A percentile compares a stretch with the other conserved stretches of the same genome.
These are phyloP conservation scores for Asterophora parasitica DNA, from an alignment of 768 basidiomycete genomes.

Conservation along the genomic window DNA sequence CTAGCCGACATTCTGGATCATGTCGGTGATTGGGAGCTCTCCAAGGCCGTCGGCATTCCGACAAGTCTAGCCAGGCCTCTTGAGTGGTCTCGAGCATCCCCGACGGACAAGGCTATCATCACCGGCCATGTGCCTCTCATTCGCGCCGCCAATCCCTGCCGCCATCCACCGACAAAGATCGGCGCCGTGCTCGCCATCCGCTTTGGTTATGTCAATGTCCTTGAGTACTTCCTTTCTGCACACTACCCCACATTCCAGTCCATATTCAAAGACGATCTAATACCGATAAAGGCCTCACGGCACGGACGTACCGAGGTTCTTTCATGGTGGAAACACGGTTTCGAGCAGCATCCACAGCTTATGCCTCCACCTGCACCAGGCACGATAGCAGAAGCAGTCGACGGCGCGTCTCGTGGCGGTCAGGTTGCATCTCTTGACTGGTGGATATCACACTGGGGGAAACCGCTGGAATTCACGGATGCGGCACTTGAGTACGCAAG, in stretches of 20 bases:
- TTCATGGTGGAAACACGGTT: conserved; percentile 75
- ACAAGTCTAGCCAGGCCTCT: conserved; percentile 61
- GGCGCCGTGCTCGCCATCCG: conserved; percentile 65
- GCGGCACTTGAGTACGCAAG: conserved; percentile 77
- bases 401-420: conserved; percentile 75
- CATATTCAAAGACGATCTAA: conserved; percentile 60
- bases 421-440: conserved; percentile 73
- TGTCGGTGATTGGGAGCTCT: conserved; percentile 80
- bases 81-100: conserved; percentile 69
- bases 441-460: conserved; percentile 63
- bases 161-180: conserved; percentile 60
- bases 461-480: conserved; percentile 71
- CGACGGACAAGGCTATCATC: conserved; percentile 70
- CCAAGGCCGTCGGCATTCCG: conserved; percentile 70
- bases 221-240: conserved; percentile 66
- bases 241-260: conserved; percentile 61
- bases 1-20: conserved; percentile 74
- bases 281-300: conserved; percentile 74
- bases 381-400: conserved; percentile 66
- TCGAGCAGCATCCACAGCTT: conserved; percentile 56
- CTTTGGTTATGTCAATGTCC: conserved; percentile 72
- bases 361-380: conserved; percentile 49
- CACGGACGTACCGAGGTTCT: conserved; percentile 71
- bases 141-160: conserved; percentile 50
- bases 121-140: conserved; percentile 56